Percentiles rank a stretch among this genome's conserved stretches.
These are phyloP conservation scores for Parathielavia appendiculata DNA, from an alignment of 495 filamentous ascomycete species.

Conservation along the genomic window DNA sequence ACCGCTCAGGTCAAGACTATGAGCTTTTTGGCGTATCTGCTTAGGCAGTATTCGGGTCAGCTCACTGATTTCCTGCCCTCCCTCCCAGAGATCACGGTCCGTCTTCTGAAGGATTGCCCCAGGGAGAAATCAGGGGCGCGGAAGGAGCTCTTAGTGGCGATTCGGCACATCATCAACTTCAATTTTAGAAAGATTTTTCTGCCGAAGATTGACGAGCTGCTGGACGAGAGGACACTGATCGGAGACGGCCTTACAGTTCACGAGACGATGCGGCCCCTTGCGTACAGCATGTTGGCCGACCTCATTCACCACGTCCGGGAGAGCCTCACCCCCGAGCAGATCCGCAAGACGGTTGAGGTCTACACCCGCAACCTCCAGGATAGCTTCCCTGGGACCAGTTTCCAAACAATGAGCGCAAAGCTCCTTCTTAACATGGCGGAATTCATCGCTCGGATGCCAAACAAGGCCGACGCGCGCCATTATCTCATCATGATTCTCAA, in stretches of 20 bases:
- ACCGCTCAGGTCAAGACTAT: constrained; percentile 99
- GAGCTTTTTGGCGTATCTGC: constrained; percentile 93
- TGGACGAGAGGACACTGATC: constrained; percentile 89
- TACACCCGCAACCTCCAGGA: constrained; percentile 97
- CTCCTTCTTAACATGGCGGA: constrained; percentile 95
- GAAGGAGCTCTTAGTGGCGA: constrained; percentile 93
- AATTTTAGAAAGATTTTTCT: constrained; percentile 96
- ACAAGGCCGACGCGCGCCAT: constrained; percentile 89
- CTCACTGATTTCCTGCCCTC: constrained; percentile 83
- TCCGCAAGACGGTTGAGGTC: constrained; percentile 88
- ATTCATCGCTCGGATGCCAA: constrained; percentile 82
- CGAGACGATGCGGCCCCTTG: constrained; percentile 90
- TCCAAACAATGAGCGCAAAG: constrained; percentile 99
- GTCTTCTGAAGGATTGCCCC: constrained; percentile 88
- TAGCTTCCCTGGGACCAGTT: constrained; percentile 94
- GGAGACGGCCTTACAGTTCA: constrained; percentile 96
- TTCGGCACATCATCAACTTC: constrained; percentile 98
- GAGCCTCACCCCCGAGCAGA: constrained; percentile 74
- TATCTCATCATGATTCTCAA: constrained; percentile 96
- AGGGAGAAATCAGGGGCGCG: constrained; percentile 86
- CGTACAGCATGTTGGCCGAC: constrained; percentile 98
- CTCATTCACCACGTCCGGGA: constrained; percentile 96
- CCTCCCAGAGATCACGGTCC: constrained; percentile 85
- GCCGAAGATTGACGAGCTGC: constrained; percentile 86
- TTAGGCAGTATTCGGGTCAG: constrained; percentile 82